Evolutionary conservation across 345 rosid species (phyloP).

Genomic region (Melastoma malabathricum): DNA sequence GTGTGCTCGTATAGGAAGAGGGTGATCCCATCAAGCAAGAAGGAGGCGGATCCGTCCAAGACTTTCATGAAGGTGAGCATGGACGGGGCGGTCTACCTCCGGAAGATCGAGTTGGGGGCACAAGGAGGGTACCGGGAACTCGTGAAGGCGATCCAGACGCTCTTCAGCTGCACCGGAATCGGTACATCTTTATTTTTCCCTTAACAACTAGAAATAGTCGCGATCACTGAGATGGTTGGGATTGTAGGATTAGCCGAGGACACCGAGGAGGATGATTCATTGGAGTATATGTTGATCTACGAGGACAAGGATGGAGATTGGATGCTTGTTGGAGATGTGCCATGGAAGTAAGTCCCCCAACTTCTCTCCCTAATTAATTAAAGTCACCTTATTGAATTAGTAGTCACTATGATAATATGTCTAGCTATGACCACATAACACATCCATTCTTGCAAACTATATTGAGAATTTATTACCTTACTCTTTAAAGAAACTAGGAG

Average conservation of each 20-base stretch:
- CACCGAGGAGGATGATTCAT: slow-evolving; percentile 34
- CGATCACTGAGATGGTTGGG: too few relatives aligned
- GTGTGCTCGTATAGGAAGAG: slow-evolving; percentile 65
- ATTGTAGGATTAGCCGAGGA: too few relatives aligned
- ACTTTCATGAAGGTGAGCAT: slow-evolving; percentile 72
- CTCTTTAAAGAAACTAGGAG: too few relatives aligned
- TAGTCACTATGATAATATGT: slow-evolving; percentile 91
- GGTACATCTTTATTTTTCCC: slow-evolving; percentile 17
- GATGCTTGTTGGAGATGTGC: slow-evolving; percentile 96
- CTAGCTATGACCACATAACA: too few relatives aligned
- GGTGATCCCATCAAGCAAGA: slow-evolving; percentile 16
- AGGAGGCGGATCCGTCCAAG: slow-evolving; percentile 10
- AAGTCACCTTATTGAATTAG: slow-evolving; percentile 29
- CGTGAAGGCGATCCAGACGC: slow-evolving; percentile 52
- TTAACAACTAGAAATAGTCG: too few relatives aligned
- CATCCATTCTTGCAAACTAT: too few relatives aligned
- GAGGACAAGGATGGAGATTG: slow-evolving; percentile 95
- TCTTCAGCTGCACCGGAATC: slow-evolving; percentile 50
- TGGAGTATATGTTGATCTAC: slow-evolving; percentile 56
- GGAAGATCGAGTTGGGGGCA: slow-evolving; percentile 60
- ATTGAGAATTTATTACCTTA: too few relatives aligned
- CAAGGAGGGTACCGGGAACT: slow-evolving; percentile 43
- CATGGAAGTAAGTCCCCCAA: slow-evolving; percentile 64
- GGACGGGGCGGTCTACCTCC: slow-evolving; percentile 79
- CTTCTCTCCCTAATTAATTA: too few relatives aligned